Base-by-base conservation (phyloP, 176 grass and related monocot species). In the Pontederia paniculata region DNA sequence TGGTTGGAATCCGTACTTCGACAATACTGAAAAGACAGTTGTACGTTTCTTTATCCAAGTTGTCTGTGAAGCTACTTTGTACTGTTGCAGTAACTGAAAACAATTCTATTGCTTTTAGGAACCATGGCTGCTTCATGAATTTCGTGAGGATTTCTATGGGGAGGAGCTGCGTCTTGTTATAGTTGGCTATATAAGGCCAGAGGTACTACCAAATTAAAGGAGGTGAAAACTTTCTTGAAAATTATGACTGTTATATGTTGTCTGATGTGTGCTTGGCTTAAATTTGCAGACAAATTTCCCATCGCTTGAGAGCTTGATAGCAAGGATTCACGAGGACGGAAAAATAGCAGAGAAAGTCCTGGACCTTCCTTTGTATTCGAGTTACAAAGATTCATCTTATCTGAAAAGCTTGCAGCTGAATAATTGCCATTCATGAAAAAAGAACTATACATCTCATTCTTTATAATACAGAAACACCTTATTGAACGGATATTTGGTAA, bases 1-100 rank as follows among this genome's bases (percentile, higher is more conserved):
- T 54, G 93, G 93, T 53, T 98, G 93, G 93, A 97, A 97, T 77
- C 86, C 86, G 21, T 97, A 90, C 76, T 97, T 97, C 17, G 80
- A 91, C 55, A 88, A 97, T 64, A 84, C 83, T 10, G 77, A 97
- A 76, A 97, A 97, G 78, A 90, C 86, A 37, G 75, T 91, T 42
- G 93, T 90, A 65, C 69, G 93, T 81, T 15, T 65, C 44, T n/a
- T 55, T 60, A 28, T 70, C 41, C 23, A 48, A n/a, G 60, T 44
- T 44, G 19, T 13, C 17, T 17, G 75, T 25, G 5, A 71, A 72
- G n/a, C 44, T 48, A 17, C 31, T 59, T 54, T n/a, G n/a, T 21
- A 3, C 67, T 71, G 63, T 58, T 73, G 9, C 70, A 65, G 67
- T 23, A 18, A 79, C 55, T 6, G 46, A 48, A 46, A 50, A 78